Base-by-base conservation (phyloP, 2,329 filamentous ascomycete species). In the Fragosphaeria purpurea region DNA sequence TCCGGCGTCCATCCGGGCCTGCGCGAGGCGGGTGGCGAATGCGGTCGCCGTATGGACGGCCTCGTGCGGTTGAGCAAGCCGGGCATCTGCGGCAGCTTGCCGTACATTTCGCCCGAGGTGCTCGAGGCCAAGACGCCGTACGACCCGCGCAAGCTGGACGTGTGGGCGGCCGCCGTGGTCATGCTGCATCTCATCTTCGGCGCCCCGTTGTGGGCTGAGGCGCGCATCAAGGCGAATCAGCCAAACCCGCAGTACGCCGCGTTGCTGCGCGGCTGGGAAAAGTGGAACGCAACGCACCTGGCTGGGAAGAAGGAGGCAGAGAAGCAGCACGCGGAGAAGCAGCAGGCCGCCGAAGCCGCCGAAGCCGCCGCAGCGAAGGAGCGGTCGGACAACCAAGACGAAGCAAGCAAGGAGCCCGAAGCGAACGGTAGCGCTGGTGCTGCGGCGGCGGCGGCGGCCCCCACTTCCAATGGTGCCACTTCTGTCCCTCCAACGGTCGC, bases 31-130 rank as follows among this genome's bases (percentile, higher is more conserved):
- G 80, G 81, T 47, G 85, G 86, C 50, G 76, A 85, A 60, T 90
- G 85, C 64, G 86, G 85, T 45, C 77, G 78, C 61, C 78, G 83
- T 57, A 88, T 90, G 79, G 77, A 76, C 40, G 76, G 75, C 33
- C 80, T 83, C 5, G 65, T 88, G 7, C 81, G 86, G 40, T 73
- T 84, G 37, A 93, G 86, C 64, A 72, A 77, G 42, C 86, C 88
- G 5, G 88, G 87, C 22, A 85, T 94, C 57, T 91, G 88, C 64
- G 88, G 88, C 55, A 91, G 86, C 61, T 74, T 85, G 59, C 88
- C 88, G 1, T 95, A 95, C 64, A 89, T 93, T 59, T 86, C 88
- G 0, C 89, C 89, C 1, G 88, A 95, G 64, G 86, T 95, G 5
- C 71, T 93, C 38, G 75, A 74, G 44, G 87, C 86, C 71, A 72